Percentiles rank a stretch among this genome's conserved stretches.
These are phyloP conservation scores for Mortierella sp. DNA, from an alignment of 371 early-diverging fungal genomes.

Conservation along the genomic window DNA sequence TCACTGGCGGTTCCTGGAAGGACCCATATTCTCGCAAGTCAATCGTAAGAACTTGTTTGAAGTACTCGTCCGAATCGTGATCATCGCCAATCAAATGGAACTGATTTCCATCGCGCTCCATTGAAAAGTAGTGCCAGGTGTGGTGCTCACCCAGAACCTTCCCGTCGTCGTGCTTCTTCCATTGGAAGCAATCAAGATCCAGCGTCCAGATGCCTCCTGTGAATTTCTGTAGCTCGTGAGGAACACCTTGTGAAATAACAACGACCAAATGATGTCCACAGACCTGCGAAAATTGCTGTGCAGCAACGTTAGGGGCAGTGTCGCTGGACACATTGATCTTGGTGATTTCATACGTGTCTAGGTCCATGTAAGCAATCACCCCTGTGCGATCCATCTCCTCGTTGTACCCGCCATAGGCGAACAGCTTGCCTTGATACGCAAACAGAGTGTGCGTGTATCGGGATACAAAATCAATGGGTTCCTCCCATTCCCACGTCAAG, in stretches of 20 bases:
- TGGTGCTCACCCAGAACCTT: constrained; percentile 58
- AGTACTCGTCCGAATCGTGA: constrained; percentile 71
- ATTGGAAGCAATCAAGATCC: constrained; percentile 69
- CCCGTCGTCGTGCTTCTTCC: constrained; percentile 69
- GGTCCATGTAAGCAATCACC: constrained; percentile 68
- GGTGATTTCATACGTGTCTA: constrained; percentile 57
- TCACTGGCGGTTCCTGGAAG: constrained; percentile 63
- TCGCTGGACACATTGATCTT: constrained; percentile 65
- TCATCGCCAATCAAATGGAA: constrained; percentile 72
- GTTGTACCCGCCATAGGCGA: constrained; percentile 73
- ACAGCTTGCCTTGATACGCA: constrained; percentile 65
- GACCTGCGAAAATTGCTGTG: constrained; percentile 75
- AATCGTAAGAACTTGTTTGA: constrained; percentile 63
- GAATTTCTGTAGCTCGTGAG: constrained; percentile 54
- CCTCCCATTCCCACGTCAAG: constrained; percentile 71
- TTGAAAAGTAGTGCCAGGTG: constrained; percentile 76
- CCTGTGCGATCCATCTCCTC: constrained; percentile 73
- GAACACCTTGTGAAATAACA: constrained; percentile 63
- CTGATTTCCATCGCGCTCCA: constrained; percentile 63
- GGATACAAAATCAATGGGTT: constrained; percentile 64
- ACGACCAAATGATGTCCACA: constrained; percentile 73
- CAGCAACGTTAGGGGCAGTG: constrained; percentile 65
- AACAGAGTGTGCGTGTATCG: constrained; percentile 72
- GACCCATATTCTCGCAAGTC: constrained; percentile 72
- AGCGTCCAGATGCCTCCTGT: constrained; percentile 72